Conservation (phyloP, 176 grass and related monocot species). For the Raddia distichophylla region DNA sequence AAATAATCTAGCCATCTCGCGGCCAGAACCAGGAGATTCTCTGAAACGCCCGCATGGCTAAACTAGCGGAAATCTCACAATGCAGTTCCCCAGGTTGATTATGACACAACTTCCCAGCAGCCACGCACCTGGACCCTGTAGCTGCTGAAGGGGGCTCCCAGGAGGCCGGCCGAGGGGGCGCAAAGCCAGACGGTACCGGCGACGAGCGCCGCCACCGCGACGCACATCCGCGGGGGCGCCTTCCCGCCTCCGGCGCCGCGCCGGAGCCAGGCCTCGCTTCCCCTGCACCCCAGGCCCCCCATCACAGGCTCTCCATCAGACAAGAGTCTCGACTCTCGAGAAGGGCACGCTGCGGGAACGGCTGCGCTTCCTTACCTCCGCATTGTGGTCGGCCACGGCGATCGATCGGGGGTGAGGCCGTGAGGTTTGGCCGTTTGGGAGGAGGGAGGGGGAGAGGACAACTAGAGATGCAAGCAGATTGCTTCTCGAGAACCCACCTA, state of each 20-base stretch:
- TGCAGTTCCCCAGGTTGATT: background rate
- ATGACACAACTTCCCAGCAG: background rate
- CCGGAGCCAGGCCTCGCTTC: slow-evolving; percentile 36
- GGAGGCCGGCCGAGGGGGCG: slow-evolving; percentile 38
- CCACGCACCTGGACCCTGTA: slow-evolving; percentile 47
- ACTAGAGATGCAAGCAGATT: too few relatives aligned
- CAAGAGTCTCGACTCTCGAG: too few relatives aligned
- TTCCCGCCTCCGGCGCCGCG: slow-evolving; percentile 24
- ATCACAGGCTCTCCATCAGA: too few relatives aligned
- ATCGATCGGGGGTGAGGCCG: background rate
- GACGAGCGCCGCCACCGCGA: slow-evolving; percentile 45
- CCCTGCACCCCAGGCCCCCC: slow-evolving; percentile 9
- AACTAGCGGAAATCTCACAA: too few relatives aligned
- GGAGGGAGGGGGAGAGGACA: background rate
- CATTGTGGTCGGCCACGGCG: background rate
- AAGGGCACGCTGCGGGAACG: too few relatives aligned
- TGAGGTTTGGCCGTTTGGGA: too few relatives aligned
- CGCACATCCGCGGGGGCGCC: slow-evolving; percentile 40
- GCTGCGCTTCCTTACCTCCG: background rate
- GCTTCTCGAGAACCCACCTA: too few relatives aligned
- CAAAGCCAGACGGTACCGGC: slow-evolving; percentile 49
- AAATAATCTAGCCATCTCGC: too few relatives aligned
- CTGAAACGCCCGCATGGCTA: too few relatives aligned
- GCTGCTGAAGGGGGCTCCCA: background rate
- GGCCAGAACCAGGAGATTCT: too few relatives aligned